phyloP scores from a whole-genome alignment of 2,329 filamentous ascomycete species.

The Ceratocystis smalleyi region DNA sequence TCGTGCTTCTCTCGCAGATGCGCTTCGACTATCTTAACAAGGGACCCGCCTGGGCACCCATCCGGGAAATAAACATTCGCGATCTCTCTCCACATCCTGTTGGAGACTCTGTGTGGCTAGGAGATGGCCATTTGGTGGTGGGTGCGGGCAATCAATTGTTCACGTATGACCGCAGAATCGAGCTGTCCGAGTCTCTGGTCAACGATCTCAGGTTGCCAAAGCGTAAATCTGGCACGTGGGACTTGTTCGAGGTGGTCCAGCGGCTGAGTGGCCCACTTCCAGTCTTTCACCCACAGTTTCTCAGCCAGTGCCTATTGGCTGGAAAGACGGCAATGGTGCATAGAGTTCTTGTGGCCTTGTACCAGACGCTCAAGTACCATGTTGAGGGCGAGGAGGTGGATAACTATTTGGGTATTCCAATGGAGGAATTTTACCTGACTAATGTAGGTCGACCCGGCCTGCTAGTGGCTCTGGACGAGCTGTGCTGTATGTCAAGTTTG shows the following conservation, averaged over 20 bases:
- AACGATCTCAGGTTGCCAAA: constrained; percentile 35
- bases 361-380: constrained; percentile 67
- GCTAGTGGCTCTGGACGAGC: background rate
- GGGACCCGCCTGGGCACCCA: constrained; percentile 74
- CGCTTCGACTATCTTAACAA: constrained; percentile 84
- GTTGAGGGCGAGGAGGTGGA: constrained; percentile 68
- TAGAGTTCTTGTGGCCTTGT: constrained; percentile 53
- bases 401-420: constrained; percentile 52
- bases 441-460: constrained; percentile 21
- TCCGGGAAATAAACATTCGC: constrained; percentile 66
- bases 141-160: constrained; percentile 86
- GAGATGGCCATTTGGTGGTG: constrained; percentile 69
- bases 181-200: constrained; percentile 44
- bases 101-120: constrained; percentile 83
- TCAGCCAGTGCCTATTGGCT: constrained; percentile 70
- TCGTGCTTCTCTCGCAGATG: constrained; percentile 70
- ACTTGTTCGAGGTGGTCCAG: constrained; percentile 69
- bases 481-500: constrained; percentile 7
- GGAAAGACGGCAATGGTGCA: constrained; percentile 62
- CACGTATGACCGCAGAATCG: constrained; percentile 62
- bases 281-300: constrained; percentile 79
- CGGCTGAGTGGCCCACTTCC: constrained; percentile 76
- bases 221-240: constrained; percentile 37
- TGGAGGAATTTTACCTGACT: constrained; percentile 41
- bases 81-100: constrained; percentile 79